Conservation (phyloP, 345 rosid genomes). For the Eucalyptus caleyi region DNA sequence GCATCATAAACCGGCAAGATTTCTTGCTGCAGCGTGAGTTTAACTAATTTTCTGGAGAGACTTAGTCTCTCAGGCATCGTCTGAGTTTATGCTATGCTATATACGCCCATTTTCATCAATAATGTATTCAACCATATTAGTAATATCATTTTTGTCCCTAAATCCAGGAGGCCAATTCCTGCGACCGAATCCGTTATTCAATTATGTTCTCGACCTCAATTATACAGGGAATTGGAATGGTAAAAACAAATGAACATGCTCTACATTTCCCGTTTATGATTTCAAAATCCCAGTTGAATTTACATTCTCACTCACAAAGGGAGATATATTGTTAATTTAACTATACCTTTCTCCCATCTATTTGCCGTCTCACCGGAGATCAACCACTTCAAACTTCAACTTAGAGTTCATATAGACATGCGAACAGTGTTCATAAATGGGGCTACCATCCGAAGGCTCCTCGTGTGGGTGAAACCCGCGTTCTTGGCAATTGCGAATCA, state of each 20-base stretch:
- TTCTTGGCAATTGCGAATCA: slow-evolving; percentile 85
- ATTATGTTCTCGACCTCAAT: neutral
- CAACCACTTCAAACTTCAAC: slow-evolving; percentile 56
- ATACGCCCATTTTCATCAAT: neutral
- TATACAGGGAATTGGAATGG: neutral
- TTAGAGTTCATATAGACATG: slow-evolving; percentile 81
- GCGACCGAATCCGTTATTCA: neutral
- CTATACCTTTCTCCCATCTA: neutral
- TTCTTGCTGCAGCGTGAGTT: neutral
- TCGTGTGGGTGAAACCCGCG: slow-evolving; percentile 99
- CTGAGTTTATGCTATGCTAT: neutral
- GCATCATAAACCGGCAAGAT: neutral
- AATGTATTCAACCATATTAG: neutral
- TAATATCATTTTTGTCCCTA: neutral
- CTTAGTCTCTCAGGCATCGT: neutral
- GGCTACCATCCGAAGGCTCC: slow-evolving; percentile 66
- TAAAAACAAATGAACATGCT: neutral
- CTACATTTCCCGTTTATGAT: neutral
- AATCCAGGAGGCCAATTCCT: neutral
- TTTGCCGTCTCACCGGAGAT: slow-evolving; percentile 49
- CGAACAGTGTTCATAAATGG: slow-evolving; percentile 90
- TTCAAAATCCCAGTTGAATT: neutral
- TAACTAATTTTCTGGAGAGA: neutral
- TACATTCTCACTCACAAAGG: neutral
- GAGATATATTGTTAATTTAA: neutral